Conservation (phyloP, 2,329 filamentous ascomycete species). For the Bertia moriformis region DNA sequence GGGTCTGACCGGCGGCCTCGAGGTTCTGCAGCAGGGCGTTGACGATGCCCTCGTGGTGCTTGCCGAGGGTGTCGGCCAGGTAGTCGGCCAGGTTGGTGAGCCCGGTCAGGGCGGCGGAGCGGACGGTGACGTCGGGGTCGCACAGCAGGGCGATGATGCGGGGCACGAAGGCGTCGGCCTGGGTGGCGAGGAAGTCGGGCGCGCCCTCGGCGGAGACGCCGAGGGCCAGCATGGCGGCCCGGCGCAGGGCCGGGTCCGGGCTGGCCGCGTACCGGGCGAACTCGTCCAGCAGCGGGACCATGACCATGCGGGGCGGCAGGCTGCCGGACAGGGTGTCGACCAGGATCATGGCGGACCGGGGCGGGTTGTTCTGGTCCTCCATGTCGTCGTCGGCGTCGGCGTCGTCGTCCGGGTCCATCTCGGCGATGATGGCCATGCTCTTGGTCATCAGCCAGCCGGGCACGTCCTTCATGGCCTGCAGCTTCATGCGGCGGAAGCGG, state of each 20-base stretch:
- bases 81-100: slow-evolving; percentile 86
- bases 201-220: slow-evolving; percentile 92
- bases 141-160: slow-evolving; percentile 69
- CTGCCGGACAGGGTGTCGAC: slow-evolving; percentile 79
- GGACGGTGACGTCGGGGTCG: slow-evolving; percentile 68
- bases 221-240: slow-evolving; percentile 79
- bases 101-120: slow-evolving; percentile 74
- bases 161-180: slow-evolving; percentile 74
- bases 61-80: slow-evolving; percentile 74
- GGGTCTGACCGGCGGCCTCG: slow-evolving; percentile 58
- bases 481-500: slow-evolving; percentile 84
- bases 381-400: slow-evolving; percentile 65
- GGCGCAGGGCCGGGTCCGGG: slow-evolving; percentile 62
- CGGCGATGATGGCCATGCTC: slow-evolving; percentile 72
- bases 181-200: slow-evolving; percentile 90
- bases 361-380: slow-evolving; percentile 74
- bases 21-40: slow-evolving; percentile 77
- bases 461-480: slow-evolving; percentile 57
- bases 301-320: slow-evolving; percentile 82
- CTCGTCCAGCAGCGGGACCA: slow-evolving; percentile 78
- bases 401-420: slow-evolving; percentile 79
- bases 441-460: slow-evolving; percentile 51
- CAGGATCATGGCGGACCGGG: slow-evolving; percentile 69
- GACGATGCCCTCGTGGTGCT: slow-evolving; percentile 73
- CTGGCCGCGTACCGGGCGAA: slow-evolving; percentile 70